phyloP scores from a whole-genome alignment of 805 yeast species.

The Metschnikowia bowlesiae region DNA sequence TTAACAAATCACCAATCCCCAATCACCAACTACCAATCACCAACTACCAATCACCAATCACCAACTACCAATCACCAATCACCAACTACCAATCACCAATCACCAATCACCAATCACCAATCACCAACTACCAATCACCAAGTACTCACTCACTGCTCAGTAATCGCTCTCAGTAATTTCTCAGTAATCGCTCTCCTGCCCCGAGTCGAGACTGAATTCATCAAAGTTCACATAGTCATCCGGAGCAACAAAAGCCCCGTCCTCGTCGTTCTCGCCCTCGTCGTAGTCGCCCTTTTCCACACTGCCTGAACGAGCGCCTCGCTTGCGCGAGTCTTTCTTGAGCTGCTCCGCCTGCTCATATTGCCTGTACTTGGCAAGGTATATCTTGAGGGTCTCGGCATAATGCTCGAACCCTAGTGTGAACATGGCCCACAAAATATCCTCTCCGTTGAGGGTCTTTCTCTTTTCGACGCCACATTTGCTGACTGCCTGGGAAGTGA shows the following conservation, averaged over 20 bases:
- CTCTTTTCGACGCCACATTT: conserved; percentile 61
- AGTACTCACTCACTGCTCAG: too few relatives aligned
- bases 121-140: neutral
- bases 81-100: too few relatives aligned
- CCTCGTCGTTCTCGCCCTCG: conserved; percentile 2
- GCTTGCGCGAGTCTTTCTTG: conserved; percentile 7
- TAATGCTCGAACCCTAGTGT: conserved; percentile 67
- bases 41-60: too few relatives aligned
- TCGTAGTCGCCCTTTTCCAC: conserved; percentile 4
- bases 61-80: too few relatives aligned
- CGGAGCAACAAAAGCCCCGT: conserved; percentile 5
- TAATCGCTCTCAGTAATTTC: neutral
- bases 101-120: neutral
- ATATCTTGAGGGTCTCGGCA: conserved; percentile 63
- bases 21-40: too few relatives aligned
- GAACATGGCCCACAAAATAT: conserved; percentile 58
- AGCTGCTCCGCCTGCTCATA: conserved; percentile 14
- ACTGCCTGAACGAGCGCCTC: neutral
- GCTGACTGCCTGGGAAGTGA: conserved; percentile 63
- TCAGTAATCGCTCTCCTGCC: too few relatives aligned
- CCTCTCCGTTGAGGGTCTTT: conserved; percentile 69
- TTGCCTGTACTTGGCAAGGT: conserved; percentile 63
- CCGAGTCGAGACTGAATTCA: conserved; percentile 2
- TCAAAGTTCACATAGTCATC: conserved; percentile 9
- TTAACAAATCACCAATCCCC: too few relatives aligned